Base-by-base conservation (phyloP, 495 filamentous ascomycete genomes). In the Alectoria sarmentosa region DNA sequence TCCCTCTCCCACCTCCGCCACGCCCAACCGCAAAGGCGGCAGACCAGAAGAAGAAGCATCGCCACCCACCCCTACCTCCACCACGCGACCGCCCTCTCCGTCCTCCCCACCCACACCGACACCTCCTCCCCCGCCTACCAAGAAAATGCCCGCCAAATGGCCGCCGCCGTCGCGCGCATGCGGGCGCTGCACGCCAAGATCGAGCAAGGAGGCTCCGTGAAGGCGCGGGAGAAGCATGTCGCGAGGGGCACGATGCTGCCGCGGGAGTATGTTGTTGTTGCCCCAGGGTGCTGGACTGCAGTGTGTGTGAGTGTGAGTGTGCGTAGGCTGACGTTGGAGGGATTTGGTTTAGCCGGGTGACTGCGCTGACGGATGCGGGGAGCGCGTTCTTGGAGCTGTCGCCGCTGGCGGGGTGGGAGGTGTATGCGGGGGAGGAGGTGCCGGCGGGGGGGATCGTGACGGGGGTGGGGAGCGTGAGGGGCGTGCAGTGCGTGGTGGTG, bases 371-470 rank as follows among this genome's bases (percentile, higher is more conserved):
- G 62, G 94, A 98, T 72, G 87, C 90, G 0, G 91, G 92, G 44
- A 92, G 89, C 1, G 87, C 90, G 1, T 98, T 98, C 74, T 78
- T 98, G 60, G 94, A 98, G 74, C 81, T 98, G 8, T 96, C 90
- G 9, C 81, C 90, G 14, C 78, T 98, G 56, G 94, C 94, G 2
- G 94, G 90, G 34, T 84, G 97, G 72, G 86, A 88, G 62, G 76
- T 98, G 58, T 98, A 98, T 72, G 85, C 85, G 0, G 90, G 86
- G 37, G 92, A 94, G 64, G 88, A 91, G n/a, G 86, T 92, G 1
- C 88, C 87, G 0, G 88, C 90, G 5, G 95, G 89, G 15, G 94
- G 91, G 3, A 95, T 98, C 64, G 91, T 98, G 57, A 95, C 94
- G 0, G 94, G 94, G 0, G 86, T 98, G 61, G 94, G 95, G 1